Evolutionary conservation across 1,284 basidiomycete genomes (phyloP).

Genomic region (Marasmius oreades): DNA sequence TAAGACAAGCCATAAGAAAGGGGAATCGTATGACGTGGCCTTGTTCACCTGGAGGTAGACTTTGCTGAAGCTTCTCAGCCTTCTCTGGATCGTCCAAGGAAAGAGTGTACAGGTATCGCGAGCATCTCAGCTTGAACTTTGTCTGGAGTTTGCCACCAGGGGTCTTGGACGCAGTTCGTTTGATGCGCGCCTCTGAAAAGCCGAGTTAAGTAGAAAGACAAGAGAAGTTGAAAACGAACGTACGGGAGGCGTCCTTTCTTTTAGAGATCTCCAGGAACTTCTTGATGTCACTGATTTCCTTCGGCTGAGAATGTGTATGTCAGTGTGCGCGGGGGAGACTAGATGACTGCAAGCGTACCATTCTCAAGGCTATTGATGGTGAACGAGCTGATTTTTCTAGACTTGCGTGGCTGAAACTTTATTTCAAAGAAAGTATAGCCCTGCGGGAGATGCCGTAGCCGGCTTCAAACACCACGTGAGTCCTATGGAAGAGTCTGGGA

Average conservation of each 20-base stretch:
- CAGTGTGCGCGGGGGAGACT: neutral
- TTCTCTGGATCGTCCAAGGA: slow-evolving; percentile 95
- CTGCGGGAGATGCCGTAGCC: neutral
- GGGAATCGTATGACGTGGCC: neutral
- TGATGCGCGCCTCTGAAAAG: slow-evolving; percentile 86
- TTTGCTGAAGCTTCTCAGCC: slow-evolving; percentile 97
- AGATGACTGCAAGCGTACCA: slow-evolving; percentile 3
- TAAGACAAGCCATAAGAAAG: slow-evolving; percentile 22
- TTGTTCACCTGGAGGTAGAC: slow-evolving; percentile 86
- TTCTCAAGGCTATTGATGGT: slow-evolving; percentile 7
- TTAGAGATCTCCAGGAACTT: slow-evolving; percentile 96
- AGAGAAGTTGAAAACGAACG: slow-evolving; percentile 20
- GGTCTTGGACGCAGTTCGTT: slow-evolving; percentile 78
- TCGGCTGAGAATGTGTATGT: slow-evolving; percentile 64
- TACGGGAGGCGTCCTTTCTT: slow-evolving; percentile 83
- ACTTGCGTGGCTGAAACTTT: neutral
- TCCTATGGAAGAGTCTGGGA: neutral
- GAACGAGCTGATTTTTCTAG: neutral
- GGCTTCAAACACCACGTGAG: neutral
- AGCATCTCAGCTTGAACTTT: slow-evolving; percentile 99
- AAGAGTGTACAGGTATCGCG: slow-evolving; percentile 97
- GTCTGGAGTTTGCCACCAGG: slow-evolving; percentile 78
- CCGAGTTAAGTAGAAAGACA: neutral
- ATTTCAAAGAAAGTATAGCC: neutral
- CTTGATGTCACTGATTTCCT: slow-evolving; percentile 99